Percentiles rank a stretch among this genome's conserved stretches.
phyloP scores from a whole-genome alignment of 1,139 yeast species.

The Geotrichum aggregatum region DNA sequence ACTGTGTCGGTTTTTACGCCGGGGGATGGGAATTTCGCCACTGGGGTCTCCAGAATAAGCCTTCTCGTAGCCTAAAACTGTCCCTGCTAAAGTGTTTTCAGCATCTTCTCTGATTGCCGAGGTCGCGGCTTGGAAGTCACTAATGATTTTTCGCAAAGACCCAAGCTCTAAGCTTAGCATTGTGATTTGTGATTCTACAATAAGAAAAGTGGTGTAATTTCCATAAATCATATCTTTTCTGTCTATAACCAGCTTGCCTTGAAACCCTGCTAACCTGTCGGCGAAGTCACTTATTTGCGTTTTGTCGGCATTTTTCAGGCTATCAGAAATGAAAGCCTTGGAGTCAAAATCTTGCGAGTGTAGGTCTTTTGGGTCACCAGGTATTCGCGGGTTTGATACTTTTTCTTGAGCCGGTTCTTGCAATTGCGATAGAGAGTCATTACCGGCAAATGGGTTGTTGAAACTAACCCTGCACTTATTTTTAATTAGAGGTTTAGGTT shows the following conservation, averaged over 20 bases:
- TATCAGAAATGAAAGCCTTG: constrained; percentile 48
- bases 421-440: no score
- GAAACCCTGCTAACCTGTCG: constrained; percentile 51
- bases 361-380: constrained; percentile 1
- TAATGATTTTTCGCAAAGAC: constrained; percentile 55
- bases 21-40: neutral
- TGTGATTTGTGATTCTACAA: constrained; percentile 60
- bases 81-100: constrained; percentile 37
- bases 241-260: constrained; percentile 54
- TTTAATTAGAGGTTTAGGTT: neutral
- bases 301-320: constrained; percentile 65
- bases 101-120: constrained; percentile 69
- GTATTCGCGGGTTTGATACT: no score
- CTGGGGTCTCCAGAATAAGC: no score
- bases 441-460: neutral
- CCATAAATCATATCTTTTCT: constrained; percentile 61
- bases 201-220: constrained; percentile 67
- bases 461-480: neutral
- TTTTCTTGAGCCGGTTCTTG: no score
- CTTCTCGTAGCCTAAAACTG: no score
- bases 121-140: constrained; percentile 59
- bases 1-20: constrained; percentile 53
- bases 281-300: constrained; percentile 69
- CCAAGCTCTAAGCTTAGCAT: constrained; percentile 62
- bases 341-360: constrained; percentile 40